Percentiles rank a stretch among this genome's conserved stretches.
These are phyloP conservation scores for Pseudotsuga menziesii DNA, from an alignment of 75 land plant genomes.

Conservation along the genomic window DNA sequence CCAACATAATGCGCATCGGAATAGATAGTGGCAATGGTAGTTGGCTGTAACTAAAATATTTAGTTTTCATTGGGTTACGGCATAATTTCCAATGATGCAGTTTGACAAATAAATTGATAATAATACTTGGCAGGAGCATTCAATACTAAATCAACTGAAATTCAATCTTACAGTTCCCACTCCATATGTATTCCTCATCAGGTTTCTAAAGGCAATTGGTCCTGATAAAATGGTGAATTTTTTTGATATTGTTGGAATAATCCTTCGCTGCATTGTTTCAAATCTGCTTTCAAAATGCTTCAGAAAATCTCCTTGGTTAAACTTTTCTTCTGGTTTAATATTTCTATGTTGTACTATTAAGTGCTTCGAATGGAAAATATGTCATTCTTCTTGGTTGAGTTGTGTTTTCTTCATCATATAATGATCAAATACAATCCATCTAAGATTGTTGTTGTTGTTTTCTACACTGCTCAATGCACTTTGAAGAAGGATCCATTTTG, in stretches of 20 bases:
- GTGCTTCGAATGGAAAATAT: conserved; percentile 52
- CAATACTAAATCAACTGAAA: conserved; percentile 63
- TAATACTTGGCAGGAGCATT: conserved; percentile 38
- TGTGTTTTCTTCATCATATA: conserved; percentile 64
- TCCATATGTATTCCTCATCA: conserved; percentile 70
- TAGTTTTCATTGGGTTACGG: not conserved
- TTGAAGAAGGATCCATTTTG: conserved; percentile 58
- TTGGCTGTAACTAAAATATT: not conserved
- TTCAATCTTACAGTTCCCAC: conserved; percentile 89
- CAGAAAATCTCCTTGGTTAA: not conserved
- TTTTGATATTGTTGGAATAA: conserved; percentile 4
- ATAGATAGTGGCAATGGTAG: conserved; percentile 69
- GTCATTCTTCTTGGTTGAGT: conserved; percentile 68
- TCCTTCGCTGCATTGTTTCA: not conserved
- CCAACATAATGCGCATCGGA: conserved; percentile 64
- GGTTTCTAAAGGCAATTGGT: conserved; percentile 76
- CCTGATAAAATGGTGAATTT: conserved; percentile 49
- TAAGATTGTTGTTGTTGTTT: conserved; percentile 76
- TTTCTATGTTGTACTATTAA: not conserved
- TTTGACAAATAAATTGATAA: not conserved
- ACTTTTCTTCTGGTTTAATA: not conserved
- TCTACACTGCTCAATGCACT: conserved; percentile 70
- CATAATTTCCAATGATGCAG: not conserved
- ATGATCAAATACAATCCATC: conserved; percentile 64
- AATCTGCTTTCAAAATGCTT: conserved; percentile 1